Evolutionary conservation across 2,329 filamentous ascomycete genomes (phyloP).

Genomic region (Cercospora canescens): DNA sequence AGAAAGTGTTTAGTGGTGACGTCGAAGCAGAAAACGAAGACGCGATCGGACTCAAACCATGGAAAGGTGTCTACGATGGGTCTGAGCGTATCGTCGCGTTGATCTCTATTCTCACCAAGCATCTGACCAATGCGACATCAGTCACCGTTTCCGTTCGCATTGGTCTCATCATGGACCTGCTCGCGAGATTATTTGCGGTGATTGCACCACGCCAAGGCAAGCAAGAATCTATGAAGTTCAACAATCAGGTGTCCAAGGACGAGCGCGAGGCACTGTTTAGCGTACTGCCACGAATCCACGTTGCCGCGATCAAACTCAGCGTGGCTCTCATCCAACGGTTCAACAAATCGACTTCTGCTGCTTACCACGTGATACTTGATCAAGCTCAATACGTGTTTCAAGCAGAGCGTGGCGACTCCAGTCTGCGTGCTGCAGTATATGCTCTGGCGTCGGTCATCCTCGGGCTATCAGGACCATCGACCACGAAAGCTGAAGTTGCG

Average conservation of each 20-base stretch:
- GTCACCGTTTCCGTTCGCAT: constrained; percentile 67
- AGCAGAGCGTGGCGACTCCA: constrained; percentile 49
- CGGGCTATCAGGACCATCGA: constrained; percentile 61
- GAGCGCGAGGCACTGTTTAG: constrained; percentile 80
- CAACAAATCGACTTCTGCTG: constrained; percentile 56
- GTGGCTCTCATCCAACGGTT: constrained; percentile 59
- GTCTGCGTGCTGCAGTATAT: constrained; percentile 64
- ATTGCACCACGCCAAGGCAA: constrained; percentile 48
- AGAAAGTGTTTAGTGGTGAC: constrained; percentile 22
- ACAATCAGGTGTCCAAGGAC: constrained; percentile 72
- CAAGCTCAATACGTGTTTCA: constrained; percentile 71
- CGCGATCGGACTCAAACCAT: constrained; percentile 59
- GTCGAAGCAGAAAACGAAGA: constrained; percentile 24
- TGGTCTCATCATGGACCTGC: constrained; percentile 66
- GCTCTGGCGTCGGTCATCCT: constrained; percentile 59
- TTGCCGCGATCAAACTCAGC: constrained; percentile 66
- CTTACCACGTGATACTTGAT: constrained; percentile 67
- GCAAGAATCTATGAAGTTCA: constrained; percentile 59
- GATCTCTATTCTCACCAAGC: constrained; percentile 63
- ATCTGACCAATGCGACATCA: constrained; percentile 65
- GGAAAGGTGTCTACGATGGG: constrained; percentile 75
- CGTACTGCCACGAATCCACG: constrained; percentile 71
- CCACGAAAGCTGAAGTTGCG: constrained; percentile 66
- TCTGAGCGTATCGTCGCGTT: constrained; percentile 67
- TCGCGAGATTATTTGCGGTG: constrained; percentile 69